Base-by-base conservation (phyloP, 164 flowering plant genomes). In the Hamamelis virginiana region DNA sequence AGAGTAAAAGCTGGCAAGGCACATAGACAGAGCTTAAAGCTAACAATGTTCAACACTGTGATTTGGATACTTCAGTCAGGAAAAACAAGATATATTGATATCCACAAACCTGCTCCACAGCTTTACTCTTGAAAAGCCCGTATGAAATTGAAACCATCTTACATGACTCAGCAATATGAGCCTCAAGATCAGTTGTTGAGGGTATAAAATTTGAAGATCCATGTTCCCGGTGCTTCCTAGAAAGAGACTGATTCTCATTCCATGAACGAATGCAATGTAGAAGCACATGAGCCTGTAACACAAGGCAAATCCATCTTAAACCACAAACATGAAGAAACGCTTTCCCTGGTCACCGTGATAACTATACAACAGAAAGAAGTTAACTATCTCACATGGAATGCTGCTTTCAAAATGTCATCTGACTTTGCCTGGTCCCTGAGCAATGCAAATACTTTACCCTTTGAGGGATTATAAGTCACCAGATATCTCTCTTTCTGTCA, bases 321-420 rank as follows among this genome's bases (percentile, higher is more conserved):
- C 25, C 33, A 16, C 16, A 60, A 33, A 8, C 15, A 23, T 33
- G 9, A 71, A 12, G 46, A 19, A 46, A 59, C 43, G 16, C 48
- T 33, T 4, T n/a, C 41, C 21, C 22, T 61, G 19, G 15, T 13
- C 55, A 43, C 19, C 10, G 27, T 55, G 15, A 41, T 26, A 43
- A 60, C 21, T 8, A 56, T 19, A 13, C 19, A 50, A 69, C 22
- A n/a, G 5, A 22, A 61, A 22, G 22, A 50, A 45, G 4, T 67
- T 6, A 15, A n/a, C 52, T 48, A 57, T 46, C 97, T 85, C 67
- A 96, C 99, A 78, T 96, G 99, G 76, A 87, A 96, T 71, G 99
- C 96, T 9, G 99, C 99, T 83, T 96, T 96, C 47, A 96, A 80
- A 74, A 96, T 85, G 77, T 96, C 99, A 78, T 93, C 99, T 0